A percentile compares a stretch with the other conserved stretches of the same genome.
These are phyloP conservation scores for Populus tomentosa DNA, from an alignment of 441 rosid species.

Conservation along the genomic window DNA sequence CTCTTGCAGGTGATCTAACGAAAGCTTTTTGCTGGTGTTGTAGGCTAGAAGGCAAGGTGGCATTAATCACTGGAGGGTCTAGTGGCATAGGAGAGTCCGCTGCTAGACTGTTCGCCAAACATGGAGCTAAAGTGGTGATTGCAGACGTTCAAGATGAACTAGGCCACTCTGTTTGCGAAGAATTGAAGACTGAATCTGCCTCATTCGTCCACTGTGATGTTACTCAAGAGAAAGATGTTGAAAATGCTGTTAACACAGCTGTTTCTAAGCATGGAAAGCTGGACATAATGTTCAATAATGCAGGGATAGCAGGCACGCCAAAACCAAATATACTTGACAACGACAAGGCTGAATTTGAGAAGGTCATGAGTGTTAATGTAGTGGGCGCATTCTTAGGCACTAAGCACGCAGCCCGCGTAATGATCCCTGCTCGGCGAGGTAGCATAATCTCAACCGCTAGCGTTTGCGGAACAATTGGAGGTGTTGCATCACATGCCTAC, in stretches of 20 bases:
- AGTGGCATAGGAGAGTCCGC: constrained; percentile 12
- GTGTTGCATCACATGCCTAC: constrained; percentile 34
- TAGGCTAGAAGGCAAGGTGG: constrained; percentile 19
- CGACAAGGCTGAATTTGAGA: constrained; percentile 30
- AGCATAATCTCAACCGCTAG: constrained; percentile 43
- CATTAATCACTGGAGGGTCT: constrained; percentile 15
- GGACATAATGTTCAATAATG: constrained; percentile 47
- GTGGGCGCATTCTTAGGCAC: constrained; percentile 34
- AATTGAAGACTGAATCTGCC: not conserved
- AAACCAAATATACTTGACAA: constrained; percentile 29
- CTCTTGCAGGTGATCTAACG: not conserved
- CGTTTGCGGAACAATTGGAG: constrained; percentile 22
- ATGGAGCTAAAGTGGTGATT: constrained; percentile 15
- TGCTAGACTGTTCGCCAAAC: not conserved
- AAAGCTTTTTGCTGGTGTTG: not conserved
- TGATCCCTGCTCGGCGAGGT: constrained; percentile 16
- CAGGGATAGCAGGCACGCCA: constrained; percentile 23
- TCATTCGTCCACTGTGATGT: constrained; percentile 11
- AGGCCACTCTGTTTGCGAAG: not conserved
- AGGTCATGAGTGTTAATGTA: constrained; percentile 29
- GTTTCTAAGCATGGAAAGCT: constrained; percentile 33
- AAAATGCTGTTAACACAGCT: constrained; percentile 28
- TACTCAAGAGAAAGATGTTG: not conserved
- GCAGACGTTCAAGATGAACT: constrained; percentile 17
- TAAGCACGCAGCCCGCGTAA: constrained; percentile 33